Evolutionary conservation across 179 eudicot genomes (phyloP).

Genomic region (Pouteria campechiana): DNA sequence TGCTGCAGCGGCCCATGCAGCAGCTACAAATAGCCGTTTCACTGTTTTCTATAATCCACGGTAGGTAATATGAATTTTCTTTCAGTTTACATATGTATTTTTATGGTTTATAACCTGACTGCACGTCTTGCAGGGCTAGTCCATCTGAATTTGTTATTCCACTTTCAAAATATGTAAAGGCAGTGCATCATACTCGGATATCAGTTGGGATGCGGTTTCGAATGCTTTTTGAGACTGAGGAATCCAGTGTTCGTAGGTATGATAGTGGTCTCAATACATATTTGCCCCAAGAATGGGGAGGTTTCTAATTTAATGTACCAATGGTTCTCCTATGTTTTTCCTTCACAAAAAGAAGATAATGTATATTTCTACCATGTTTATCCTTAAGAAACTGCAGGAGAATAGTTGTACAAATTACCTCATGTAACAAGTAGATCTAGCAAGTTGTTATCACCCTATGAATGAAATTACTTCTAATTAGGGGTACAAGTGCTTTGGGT

Average conservation of each 20-base stretch:
- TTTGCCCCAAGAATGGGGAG: too few relatives aligned
- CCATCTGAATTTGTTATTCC: conserved; percentile 72
- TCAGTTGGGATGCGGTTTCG: conserved; percentile 79
- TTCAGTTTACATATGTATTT: background rate
- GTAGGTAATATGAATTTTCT: conserved; percentile 20
- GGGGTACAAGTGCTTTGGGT: too few relatives aligned
- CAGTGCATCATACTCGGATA: conserved; percentile 57
- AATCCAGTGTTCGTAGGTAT: conserved; percentile 67
- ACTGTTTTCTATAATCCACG: conserved; percentile 64
- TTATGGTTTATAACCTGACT: background rate
- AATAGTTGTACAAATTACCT: too few relatives aligned
- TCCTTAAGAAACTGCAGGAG: too few relatives aligned
- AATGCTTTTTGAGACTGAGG: conserved; percentile 71
- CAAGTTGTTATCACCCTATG: too few relatives aligned
- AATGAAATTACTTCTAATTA: too few relatives aligned
- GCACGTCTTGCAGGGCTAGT: conserved; percentile 39
- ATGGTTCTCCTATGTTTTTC: too few relatives aligned
- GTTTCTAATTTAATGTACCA: too few relatives aligned
- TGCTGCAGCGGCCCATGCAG: conserved; percentile 82
- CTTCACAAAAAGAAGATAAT: too few relatives aligned
- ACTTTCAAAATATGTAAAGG: conserved; percentile 54
- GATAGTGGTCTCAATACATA: too few relatives aligned
- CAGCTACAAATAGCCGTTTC: conserved; percentile 60
- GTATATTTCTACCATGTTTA: too few relatives aligned
- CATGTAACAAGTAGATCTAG: too few relatives aligned